phyloP scores from a whole-genome alignment of 371 early-diverging fungal genomes.

The Mucor piriformis region DNA sequence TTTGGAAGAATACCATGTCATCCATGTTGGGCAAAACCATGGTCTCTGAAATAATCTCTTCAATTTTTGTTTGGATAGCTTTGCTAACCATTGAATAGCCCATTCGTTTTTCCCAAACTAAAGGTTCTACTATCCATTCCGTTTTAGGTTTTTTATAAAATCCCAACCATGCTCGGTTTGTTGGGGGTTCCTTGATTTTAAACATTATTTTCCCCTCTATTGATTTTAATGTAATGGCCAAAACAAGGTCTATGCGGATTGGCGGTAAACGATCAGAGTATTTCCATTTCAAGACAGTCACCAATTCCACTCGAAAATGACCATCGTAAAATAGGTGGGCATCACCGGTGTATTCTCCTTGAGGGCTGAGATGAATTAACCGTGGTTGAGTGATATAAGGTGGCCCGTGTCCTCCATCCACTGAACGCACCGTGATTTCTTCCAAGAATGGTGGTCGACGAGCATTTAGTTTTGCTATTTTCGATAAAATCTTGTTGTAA shows the following conservation, averaged over 20 bases:
- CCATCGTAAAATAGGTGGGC: slow-evolving; percentile 81
- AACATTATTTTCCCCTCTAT: slow-evolving; percentile 77
- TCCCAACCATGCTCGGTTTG: slow-evolving; percentile 88
- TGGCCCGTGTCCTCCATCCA: slow-evolving; percentile 78
- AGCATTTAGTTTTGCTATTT: slow-evolving; percentile 69
- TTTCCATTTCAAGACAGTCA: slow-evolving; percentile 54
- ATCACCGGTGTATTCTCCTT: slow-evolving; percentile 76
- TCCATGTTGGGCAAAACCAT: slow-evolving; percentile 93
- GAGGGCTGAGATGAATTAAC: slow-evolving; percentile 63
- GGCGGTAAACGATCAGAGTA: slow-evolving; percentile 62
- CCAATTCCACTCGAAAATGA: slow-evolving; percentile 71
- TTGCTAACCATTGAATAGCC: slow-evolving; percentile 79
- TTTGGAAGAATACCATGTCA: slow-evolving; percentile 77
- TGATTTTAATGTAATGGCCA: slow-evolving; percentile 70
- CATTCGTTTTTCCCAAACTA: slow-evolving; percentile 83
- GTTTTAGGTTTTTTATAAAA: slow-evolving; percentile 81
- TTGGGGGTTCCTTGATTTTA: slow-evolving; percentile 82
- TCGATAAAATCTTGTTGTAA: slow-evolving; percentile 64
- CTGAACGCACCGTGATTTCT: slow-evolving; percentile 75
- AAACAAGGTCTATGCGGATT: slow-evolving; percentile 73
- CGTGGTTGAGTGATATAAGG: slow-evolving; percentile 81
- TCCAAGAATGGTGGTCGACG: slow-evolving; percentile 76
- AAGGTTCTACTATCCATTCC: slow-evolving; percentile 79
- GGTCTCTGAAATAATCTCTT: slow-evolving; percentile 77
- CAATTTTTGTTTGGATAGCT: slow-evolving; percentile 82